These are phyloP conservation scores for Capsicum baccatum DNA, from an alignment of 257 asterid species.

Conservation along the genomic window DNA sequence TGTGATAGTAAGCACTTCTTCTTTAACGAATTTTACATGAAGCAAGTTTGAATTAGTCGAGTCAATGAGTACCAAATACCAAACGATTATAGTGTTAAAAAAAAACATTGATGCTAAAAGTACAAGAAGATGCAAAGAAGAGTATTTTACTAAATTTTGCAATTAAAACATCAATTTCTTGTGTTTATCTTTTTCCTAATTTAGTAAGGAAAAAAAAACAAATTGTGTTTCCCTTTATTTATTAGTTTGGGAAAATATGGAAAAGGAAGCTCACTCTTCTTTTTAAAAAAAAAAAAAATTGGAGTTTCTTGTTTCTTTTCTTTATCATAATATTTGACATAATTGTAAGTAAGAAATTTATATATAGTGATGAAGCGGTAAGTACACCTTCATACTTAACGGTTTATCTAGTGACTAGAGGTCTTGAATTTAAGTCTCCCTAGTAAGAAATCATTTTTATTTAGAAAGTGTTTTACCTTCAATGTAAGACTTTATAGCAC, in stretches of 20 bases:
- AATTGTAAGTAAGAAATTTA: too few species aligned
- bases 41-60: rapidly evolving
- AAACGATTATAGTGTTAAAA: background rate
- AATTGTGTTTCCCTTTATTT: background rate
- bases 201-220: background rate
- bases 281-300: too few species aligned
- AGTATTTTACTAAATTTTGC: background rate
- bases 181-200: background rate
- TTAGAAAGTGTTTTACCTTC: too few species aligned
- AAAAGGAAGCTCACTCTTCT: background rate
- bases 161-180: background rate
- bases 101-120: background rate
- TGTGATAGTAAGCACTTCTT: background rate
- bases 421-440: too few species aligned
- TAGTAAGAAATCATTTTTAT: too few species aligned
- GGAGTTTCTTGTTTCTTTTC: too few species aligned
- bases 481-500: too few species aligned
- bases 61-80: background rate
- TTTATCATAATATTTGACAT: too few species aligned
- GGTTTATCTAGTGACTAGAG: too few species aligned
- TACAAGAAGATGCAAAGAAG: background rate
- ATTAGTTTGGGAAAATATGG: background rate
- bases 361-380: too few species aligned
- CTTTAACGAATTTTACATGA: rapidly evolving
- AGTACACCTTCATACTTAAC: too few species aligned